Conservation (phyloP, 1,139 yeast species). For the Sugiyamaella japonica region DNA sequence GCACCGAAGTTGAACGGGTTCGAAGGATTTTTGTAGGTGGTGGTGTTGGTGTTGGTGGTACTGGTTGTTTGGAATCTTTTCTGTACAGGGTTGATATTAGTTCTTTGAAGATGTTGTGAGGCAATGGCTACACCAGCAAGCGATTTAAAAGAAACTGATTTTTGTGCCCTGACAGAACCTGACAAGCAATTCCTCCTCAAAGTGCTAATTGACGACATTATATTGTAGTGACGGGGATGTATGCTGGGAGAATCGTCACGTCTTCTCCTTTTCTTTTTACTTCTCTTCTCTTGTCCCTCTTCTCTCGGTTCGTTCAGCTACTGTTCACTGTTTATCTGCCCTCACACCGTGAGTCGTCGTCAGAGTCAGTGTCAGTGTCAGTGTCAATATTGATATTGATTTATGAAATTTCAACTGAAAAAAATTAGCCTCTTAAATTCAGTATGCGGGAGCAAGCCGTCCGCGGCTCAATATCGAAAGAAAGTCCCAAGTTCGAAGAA, state of each 20-base stretch:
- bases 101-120: not conserved
- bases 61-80: constrained; percentile 8
- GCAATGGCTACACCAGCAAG: not conserved
- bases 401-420: constrained; percentile 5
- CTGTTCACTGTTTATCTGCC: not conserved
- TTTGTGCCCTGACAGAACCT: not conserved
- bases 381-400: not conserved
- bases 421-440: constrained; percentile 6
- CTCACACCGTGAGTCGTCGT: not conserved
- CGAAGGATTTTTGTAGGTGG: constrained; percentile 20
- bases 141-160: not conserved
- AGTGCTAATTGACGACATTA: constrained; percentile 6
- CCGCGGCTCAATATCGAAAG: not conserved
- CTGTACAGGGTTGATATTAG: not conserved
- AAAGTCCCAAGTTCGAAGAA: not conserved
- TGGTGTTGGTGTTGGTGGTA: not conserved
- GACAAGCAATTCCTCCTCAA: constrained; percentile 13
- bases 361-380: no score
- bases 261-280: not conserved
- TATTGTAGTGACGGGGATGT: no score
- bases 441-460: not conserved
- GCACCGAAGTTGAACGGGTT: constrained; percentile 36
- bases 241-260: not conserved
- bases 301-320: not conserved
- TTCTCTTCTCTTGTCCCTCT: not conserved